Conservation (phyloP, 345 rosid species). For the Ricinus communis region DNA sequence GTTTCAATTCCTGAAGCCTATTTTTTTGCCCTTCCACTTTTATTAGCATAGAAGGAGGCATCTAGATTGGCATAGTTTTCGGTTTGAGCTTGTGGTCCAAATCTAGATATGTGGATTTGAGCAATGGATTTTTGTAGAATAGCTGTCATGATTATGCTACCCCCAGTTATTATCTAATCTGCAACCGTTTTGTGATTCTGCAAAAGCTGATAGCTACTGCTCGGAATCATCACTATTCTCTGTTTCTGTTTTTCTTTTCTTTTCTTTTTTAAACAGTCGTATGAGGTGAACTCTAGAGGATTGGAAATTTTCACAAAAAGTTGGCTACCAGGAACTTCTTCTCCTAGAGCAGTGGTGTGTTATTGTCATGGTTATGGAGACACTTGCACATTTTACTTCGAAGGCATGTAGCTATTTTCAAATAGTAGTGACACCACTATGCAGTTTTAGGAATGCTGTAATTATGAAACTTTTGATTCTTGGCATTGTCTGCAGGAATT, state of each 20-base stretch:
- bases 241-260: background rate
- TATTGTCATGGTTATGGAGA: constrained; percentile 98
- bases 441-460: constrained; percentile 13
- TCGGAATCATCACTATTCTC: background rate
- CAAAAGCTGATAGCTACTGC: background rate
- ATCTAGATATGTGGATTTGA: background rate
- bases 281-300: constrained; percentile 82
- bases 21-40: background rate
- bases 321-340: constrained; percentile 71
- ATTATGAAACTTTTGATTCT: constrained; percentile 1
- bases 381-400: constrained; percentile 90
- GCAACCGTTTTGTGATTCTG: background rate
- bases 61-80: no score
- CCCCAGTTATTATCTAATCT: background rate
- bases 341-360: constrained; percentile 72
- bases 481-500: constrained; percentile 51
- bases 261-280: constrained; percentile 44
- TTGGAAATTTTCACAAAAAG: constrained; percentile 77
- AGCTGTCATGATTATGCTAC: background rate
- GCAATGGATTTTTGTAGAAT: background rate
- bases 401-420: constrained; percentile 54
- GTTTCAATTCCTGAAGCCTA: background rate
- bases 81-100: no score
- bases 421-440: constrained; percentile 9
- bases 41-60: no score